These are phyloP conservation scores for Arthrobotrys iridis DNA, from an alignment of 2,329 filamentous ascomycete genomes.

Conservation along the genomic window DNA sequence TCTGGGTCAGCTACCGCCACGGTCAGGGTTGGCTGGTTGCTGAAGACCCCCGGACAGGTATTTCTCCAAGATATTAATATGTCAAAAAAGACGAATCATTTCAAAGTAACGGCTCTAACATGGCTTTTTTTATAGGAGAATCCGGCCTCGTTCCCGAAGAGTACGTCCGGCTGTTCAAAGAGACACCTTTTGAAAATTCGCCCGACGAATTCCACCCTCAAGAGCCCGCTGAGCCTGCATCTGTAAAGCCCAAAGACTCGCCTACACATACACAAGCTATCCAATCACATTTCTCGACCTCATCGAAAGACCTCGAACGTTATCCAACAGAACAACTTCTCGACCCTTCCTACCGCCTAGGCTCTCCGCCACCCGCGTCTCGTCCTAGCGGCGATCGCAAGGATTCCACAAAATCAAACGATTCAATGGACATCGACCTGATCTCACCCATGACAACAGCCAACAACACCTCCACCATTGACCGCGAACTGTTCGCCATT, in stretches of 20 bases:
- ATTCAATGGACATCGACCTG: conserved; percentile 52
- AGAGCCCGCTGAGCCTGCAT: conserved; percentile 55
- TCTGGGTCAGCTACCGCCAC: conserved; percentile 94
- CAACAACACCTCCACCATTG: conserved; percentile 29
- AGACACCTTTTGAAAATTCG: conserved; percentile 65
- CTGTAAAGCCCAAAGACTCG: conserved; percentile 44
- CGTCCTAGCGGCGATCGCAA: conserved; percentile 29
- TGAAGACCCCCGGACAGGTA: conserved; percentile 86
- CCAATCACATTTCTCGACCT: conserved; percentile 65
- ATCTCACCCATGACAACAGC: conserved; percentile 9
- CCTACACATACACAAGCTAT: conserved; percentile 64
- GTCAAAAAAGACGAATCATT: neutral
- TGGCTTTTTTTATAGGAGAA: conserved; percentile 65
- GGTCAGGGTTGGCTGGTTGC: conserved; percentile 98
- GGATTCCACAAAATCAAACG: conserved; percentile 34
- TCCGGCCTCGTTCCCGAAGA: conserved; percentile 95
- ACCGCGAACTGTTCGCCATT: conserved; percentile 45
- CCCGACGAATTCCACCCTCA: conserved; percentile 42
- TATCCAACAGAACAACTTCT: conserved; percentile 60
- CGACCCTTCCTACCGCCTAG: conserved; percentile 47
- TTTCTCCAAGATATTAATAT: neutral
- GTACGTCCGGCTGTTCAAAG: conserved; percentile 89
- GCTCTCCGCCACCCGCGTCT: conserved; percentile 38
- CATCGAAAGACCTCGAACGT: conserved; percentile 65
- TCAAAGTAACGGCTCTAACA: neutral